A percentile compares a stretch with the other conserved stretches of the same genome.
Evolutionary conservation across 257 asterid genomes (phyloP).

Genomic region (Salvia splendens): DNA sequence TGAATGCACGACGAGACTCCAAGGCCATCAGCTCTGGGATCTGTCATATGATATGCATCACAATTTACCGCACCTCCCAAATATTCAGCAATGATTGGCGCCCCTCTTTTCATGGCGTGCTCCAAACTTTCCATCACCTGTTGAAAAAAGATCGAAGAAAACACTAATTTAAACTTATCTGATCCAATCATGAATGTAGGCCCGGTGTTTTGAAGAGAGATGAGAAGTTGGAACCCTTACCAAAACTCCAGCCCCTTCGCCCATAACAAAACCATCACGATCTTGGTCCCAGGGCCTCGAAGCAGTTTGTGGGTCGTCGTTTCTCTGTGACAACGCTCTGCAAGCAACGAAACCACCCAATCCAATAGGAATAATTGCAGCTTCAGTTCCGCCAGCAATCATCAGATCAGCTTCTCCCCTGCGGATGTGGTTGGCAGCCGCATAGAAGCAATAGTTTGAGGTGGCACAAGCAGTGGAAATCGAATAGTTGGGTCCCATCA

Average conservation of each 20-base stretch:
- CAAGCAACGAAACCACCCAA: constrained; percentile 97
- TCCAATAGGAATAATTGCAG: constrained; percentile 90
- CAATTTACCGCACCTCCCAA: constrained; percentile 94
- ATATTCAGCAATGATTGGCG: constrained; percentile 89
- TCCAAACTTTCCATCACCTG: constrained; percentile 97
- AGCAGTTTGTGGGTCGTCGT: constrained; percentile 84
- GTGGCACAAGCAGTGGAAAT: constrained; percentile 98
- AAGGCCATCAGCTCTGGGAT: constrained; percentile 93
- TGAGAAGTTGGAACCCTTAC: constrained; percentile 41
- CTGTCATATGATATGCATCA: constrained; percentile 97
- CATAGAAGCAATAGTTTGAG: constrained; percentile 85
- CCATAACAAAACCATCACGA: constrained; percentile 92
- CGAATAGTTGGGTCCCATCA: constrained; percentile 94
- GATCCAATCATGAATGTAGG: background rate
- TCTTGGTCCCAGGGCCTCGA: constrained; percentile 92
- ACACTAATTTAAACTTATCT: background rate
- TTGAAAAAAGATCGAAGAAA: constrained; percentile 25
- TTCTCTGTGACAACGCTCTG: constrained; percentile 93
- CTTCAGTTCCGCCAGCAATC: constrained; percentile 95
- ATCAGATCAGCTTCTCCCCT: constrained; percentile 96
- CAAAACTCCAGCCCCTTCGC: constrained; percentile 95
- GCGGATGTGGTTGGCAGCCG: constrained; percentile 95
- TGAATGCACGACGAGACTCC: constrained; percentile 91
- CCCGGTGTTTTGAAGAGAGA: background rate
- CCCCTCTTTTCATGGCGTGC: constrained; percentile 89